These are phyloP conservation scores for Saturnispora silvae DNA, from an alignment of 805 yeast genomes.

Conservation along the genomic window DNA sequence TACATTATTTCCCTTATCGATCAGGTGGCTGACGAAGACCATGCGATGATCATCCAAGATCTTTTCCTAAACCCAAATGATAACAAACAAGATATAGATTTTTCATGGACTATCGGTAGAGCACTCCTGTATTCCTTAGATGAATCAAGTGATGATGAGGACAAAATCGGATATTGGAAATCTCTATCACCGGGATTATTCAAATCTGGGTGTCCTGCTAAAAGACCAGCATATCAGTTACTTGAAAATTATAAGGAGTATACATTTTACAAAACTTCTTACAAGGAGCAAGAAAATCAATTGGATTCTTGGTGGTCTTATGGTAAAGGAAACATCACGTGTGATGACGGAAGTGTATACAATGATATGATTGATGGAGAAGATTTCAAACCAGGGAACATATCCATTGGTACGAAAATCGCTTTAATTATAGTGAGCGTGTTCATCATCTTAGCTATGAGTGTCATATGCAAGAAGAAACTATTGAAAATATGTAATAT, in stretches of 20 bases:
- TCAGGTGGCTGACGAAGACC: conserved; percentile 37
- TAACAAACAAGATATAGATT: conserved; percentile 63
- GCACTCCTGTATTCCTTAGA: conserved; percentile 55
- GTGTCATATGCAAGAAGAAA: too few relatives aligned
- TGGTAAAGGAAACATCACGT: neutral
- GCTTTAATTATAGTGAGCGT: neutral
- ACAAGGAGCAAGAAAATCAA: neutral
- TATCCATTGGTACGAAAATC: conserved; percentile 21
- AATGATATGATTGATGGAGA: conserved; percentile 29
- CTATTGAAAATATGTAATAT: too few relatives aligned
- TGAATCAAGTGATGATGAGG: conserved; percentile 21
- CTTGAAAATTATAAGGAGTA: conserved; percentile 14
- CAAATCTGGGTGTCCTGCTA: conserved; percentile 42
- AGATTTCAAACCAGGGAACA: conserved; percentile 32
- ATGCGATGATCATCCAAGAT: conserved; percentile 32
- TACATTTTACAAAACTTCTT: conserved; percentile 4
- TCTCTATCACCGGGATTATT: conserved; percentile 38
- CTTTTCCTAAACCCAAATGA: too few relatives aligned
- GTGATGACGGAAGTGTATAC: conserved; percentile 7
- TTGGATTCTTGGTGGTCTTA: conserved; percentile 16
- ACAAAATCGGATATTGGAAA: conserved; percentile 35
- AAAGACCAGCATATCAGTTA: conserved; percentile 33
- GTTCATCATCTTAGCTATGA: too few relatives aligned
- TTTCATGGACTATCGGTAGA: conserved; percentile 89
- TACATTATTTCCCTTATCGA: conserved; percentile 51